Conservation (phyloP, 106 monocot genomes). For the Phalaenopsis equestris region DNA sequence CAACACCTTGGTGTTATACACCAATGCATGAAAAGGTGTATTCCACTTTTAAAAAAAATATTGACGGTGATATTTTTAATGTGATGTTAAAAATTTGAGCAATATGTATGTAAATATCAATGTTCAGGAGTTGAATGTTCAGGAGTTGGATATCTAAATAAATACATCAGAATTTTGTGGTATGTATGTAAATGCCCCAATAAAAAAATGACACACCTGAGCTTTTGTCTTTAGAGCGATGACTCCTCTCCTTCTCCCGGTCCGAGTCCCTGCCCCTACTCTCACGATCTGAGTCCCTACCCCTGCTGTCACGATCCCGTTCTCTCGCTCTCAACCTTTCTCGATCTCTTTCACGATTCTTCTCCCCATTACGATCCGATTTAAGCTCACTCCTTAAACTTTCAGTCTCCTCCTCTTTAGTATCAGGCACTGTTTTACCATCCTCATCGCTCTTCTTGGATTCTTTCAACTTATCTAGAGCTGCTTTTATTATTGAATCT, state of each 20-base stretch:
- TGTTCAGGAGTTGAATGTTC: no score
- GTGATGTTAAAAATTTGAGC: no score
- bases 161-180: no score
- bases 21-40: no score
- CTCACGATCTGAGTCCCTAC: constrained; percentile 39
- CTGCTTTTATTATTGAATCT: constrained; percentile 31
- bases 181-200: no score
- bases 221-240: constrained; percentile 47
- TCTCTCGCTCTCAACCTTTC: constrained; percentile 37
- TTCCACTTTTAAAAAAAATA: no score
- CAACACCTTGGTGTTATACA: no score
- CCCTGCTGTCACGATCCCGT: constrained; percentile 48
- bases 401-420: constrained; percentile 33
- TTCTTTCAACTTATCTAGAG: constrained; percentile 52
- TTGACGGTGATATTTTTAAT: no score
- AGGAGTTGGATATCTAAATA: no score
- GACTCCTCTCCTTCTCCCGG: constrained; percentile 44
- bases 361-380: constrained; percentile 35
- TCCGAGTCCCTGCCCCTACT: constrained; percentile 62
- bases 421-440: constrained; percentile 24
- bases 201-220: constrained; percentile 34
- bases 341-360: constrained; percentile 32
- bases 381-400: constrained; percentile 37
- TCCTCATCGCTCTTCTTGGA: constrained; percentile 53
- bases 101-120: no score